Conservation (phyloP, 2,329 filamentous ascomycete genomes). For the Cadophora sp. region DNA sequence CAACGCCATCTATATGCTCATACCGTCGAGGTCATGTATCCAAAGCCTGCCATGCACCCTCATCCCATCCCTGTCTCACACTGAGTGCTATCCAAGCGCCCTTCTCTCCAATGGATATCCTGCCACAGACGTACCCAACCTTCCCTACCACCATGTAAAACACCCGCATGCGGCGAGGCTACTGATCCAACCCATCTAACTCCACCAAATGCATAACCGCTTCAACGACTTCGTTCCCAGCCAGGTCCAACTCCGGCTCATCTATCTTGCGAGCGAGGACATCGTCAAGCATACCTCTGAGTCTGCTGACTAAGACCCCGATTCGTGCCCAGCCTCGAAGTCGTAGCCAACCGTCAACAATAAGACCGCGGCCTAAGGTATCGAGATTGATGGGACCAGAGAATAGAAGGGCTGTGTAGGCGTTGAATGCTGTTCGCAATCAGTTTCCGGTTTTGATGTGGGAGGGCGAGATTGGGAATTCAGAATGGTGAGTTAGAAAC, state of each 20-base stretch:
- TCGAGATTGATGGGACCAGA: conserved; percentile 85
- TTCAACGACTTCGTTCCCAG: conserved; percentile 72
- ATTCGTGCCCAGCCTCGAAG: conserved; percentile 94
- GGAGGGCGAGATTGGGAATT: no score
- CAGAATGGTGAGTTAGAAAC: no score
- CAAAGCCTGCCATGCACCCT: not conserved
- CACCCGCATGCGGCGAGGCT: not conserved
- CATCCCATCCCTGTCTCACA: not conserved
- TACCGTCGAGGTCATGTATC: not conserved
- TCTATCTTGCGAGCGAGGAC: conserved; percentile 83
- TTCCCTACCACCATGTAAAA: not conserved
- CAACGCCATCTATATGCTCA: conserved; percentile 30
- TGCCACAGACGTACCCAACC: no score
- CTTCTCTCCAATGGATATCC: not conserved
- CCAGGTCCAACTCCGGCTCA: conserved; percentile 67
- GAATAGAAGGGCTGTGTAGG: conserved; percentile 87
- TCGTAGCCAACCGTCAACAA: conserved; percentile 90
- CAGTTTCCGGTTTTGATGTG: no score
- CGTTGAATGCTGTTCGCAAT: conserved; percentile 79
- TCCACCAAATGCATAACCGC: conserved; percentile 84
- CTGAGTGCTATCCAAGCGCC: not conserved
- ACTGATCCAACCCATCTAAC: conserved; percentile 80
- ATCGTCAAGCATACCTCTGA: conserved; percentile 87
- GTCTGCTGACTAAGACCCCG: conserved; percentile 82
- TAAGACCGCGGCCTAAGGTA: conserved; percentile 82